These are phyloP conservation scores for Sophora flavescens DNA, from an alignment of 306 rosid genomes.

Conservation along the genomic window DNA sequence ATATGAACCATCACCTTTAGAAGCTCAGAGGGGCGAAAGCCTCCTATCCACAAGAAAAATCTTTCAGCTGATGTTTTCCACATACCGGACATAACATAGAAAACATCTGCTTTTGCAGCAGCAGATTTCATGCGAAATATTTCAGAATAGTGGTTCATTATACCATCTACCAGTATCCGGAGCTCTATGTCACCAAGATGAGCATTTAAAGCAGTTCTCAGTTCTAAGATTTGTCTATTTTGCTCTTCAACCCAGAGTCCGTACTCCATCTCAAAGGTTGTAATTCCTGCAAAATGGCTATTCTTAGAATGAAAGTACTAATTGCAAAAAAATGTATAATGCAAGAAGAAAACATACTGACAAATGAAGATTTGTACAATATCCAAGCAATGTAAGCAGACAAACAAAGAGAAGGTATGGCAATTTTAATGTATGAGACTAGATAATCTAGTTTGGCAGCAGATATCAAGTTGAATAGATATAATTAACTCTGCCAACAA, in stretches of 20 bases:
- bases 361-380: not conserved
- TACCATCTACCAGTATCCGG: slow-evolving; percentile 70
- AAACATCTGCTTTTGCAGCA: slow-evolving; percentile 92
- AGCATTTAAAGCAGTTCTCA: slow-evolving; percentile 74
- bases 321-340: not conserved
- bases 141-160: slow-evolving; percentile 78
- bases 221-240: slow-evolving; percentile 67
- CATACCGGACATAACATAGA: slow-evolving; percentile 90
- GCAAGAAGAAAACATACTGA: slow-evolving; percentile 21
- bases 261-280: slow-evolving; percentile 89
- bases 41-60: slow-evolving; percentile 97
- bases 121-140: slow-evolving; percentile 83
- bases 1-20: slow-evolving; percentile 70
- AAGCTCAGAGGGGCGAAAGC: slow-evolving; percentile 96
- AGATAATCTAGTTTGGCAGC: slow-evolving; percentile 19
- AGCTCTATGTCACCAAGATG: slow-evolving; percentile 83
- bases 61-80: slow-evolving; percentile 95
- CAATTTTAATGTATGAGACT: slow-evolving; percentile 10
- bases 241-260: slow-evolving; percentile 95
- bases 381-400: slow-evolving; percentile 4
- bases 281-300: slow-evolving; percentile 59
- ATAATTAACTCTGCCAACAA: slow-evolving; percentile 18
- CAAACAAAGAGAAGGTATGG: not conserved
- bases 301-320: slow-evolving; percentile 43
- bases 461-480: slow-evolving; percentile 23